Evolutionary conservation across 169 alveolate genomes (phyloP).

Genomic region (Perkinsus chesapeaki): DNA sequence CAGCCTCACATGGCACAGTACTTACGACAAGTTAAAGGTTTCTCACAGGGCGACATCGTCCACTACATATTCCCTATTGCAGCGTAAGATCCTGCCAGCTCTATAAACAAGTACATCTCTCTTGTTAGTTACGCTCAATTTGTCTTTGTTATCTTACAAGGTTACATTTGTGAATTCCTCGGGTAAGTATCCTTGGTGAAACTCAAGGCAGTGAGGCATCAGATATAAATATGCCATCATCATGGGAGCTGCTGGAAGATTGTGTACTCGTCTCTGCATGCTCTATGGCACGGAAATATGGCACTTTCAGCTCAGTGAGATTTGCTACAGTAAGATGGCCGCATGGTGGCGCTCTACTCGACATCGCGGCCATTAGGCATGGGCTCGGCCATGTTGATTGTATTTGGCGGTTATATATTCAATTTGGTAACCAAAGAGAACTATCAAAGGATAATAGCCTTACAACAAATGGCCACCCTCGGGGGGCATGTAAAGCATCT

Average conservation of each 20-base stretch:
- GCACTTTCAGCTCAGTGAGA: neutral
- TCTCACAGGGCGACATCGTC: neutral
- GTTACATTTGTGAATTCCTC: neutral
- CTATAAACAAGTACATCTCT: neutral
- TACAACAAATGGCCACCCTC: neutral
- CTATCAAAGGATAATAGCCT: neutral
- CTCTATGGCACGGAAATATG: neutral
- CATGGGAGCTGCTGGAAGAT: neutral
- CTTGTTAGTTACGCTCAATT: neutral
- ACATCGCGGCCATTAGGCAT: neutral
- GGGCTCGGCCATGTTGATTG: neutral
- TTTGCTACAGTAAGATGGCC: neutral
- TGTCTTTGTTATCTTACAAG: neutral
- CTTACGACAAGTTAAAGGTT: neutral
- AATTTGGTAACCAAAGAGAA: neutral
- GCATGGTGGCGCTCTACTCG: neutral
- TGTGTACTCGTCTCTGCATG: neutral
- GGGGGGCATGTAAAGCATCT: neutral
- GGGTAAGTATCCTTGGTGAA: too few species aligned
- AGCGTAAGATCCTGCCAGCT: neutral
- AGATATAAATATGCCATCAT: neutral
- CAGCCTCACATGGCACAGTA: neutral
- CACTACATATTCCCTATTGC: neutral
- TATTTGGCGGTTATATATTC: neutral
- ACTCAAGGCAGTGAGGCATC: too few species aligned